Conservation (phyloP, 2,329 filamentous ascomycete species). For the Trematosphaeria pertusa region DNA sequence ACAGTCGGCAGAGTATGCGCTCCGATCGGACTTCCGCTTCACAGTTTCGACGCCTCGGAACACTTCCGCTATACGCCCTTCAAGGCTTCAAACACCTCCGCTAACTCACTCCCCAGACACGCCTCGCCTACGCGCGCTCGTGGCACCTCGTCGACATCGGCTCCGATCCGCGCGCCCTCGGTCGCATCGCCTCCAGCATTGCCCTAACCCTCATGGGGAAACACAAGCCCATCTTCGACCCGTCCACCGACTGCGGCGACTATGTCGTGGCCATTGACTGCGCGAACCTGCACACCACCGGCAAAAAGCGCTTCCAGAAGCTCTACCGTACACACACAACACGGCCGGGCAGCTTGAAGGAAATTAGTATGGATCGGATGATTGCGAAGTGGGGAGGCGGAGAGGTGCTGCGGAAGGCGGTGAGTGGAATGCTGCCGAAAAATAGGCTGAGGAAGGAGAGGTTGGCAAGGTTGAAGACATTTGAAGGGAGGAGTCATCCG, state of each 20-base stretch:
- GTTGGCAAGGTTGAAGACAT: constrained; percentile 88
- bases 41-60: constrained; percentile 1
- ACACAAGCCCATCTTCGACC: constrained; percentile 97
- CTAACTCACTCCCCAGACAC: constrained; percentile 67
- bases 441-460: constrained; percentile 89
- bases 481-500: constrained; percentile 90
- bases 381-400: constrained; percentile 93
- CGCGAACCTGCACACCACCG: constrained; percentile 83
- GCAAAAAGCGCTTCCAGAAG: constrained; percentile 92
- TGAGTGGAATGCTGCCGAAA: constrained; percentile 97
- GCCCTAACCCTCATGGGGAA: constrained; percentile 94
- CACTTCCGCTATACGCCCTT: not conserved
- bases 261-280: constrained; percentile 96
- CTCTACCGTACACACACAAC: constrained; percentile 96
- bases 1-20: constrained; percentile 73
- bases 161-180: constrained; percentile 76
- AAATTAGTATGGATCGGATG: constrained; percentile 92
- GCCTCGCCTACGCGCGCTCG: constrained; percentile 92
- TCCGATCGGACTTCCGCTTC: constrained; percentile 29
- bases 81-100: not conserved
- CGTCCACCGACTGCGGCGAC: constrained; percentile 97
- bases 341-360: constrained; percentile 82
- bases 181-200: constrained; percentile 86
- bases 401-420: constrained; percentile 89
- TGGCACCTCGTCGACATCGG: constrained; percentile 89